Percentiles rank a stretch among this genome's conserved stretches.
These are phyloP conservation scores for Pseudonectria buxi DNA, from an alignment of 2,329 filamentous ascomycete genomes.

Conservation along the genomic window DNA sequence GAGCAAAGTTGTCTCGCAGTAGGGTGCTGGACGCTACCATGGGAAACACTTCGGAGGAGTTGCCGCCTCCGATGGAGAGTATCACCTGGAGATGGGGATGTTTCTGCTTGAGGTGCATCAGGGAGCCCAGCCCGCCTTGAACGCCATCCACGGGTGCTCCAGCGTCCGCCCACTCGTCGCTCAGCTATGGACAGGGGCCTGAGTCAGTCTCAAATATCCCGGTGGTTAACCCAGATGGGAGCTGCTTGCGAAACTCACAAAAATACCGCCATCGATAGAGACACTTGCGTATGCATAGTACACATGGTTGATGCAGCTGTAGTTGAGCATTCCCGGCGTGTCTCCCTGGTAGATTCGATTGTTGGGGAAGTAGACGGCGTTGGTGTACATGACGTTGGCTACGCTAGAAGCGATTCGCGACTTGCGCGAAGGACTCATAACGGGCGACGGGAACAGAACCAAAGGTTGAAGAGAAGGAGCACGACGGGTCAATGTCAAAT, in stretches of 20 bases:
- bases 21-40: constrained; percentile 55
- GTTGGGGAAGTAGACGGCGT: constrained; percentile 83
- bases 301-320: constrained; percentile 70
- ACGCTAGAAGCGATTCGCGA: constrained; percentile 39
- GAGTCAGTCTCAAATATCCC: constrained; percentile 18
- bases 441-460: constrained; percentile 11
- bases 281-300: constrained; percentile 80
- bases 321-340: constrained; percentile 66
- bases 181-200: constrained; percentile 47
- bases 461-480: constrained; percentile 2
- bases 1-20: constrained; percentile 62
- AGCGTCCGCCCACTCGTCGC: constrained; percentile 71
- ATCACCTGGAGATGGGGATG: constrained; percentile 68
- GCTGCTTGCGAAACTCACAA: constrained; percentile 48
- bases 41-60: constrained; percentile 60
- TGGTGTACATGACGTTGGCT: constrained; percentile 51
- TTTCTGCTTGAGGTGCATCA: constrained; percentile 64
- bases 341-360: constrained; percentile 65
- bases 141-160: constrained; percentile 66
- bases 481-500: too few relatives aligned
- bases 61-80: constrained; percentile 66
- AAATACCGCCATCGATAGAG: constrained; percentile 63
- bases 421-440: constrained; percentile 40
- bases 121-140: constrained; percentile 63
- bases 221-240: neutral